Conservation (phyloP, 768 basidiomycete species). For the Tricholoma sp. region DNA sequence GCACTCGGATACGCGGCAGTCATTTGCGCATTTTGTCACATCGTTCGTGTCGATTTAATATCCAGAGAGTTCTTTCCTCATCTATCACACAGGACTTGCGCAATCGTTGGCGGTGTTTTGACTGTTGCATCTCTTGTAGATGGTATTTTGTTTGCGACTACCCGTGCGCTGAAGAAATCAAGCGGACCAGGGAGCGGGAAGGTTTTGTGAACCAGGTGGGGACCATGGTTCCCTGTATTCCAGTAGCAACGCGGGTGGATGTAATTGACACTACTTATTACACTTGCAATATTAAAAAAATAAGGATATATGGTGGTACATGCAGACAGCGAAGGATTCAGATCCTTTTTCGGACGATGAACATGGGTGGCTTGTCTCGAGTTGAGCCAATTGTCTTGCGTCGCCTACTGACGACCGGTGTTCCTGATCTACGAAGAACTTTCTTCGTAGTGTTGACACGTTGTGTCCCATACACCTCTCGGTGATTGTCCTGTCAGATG, state of each 20-base stretch:
- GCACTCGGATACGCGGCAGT: constrained; percentile 86
- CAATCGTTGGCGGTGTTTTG: constrained; percentile 95
- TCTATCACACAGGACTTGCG: constrained; percentile 67
- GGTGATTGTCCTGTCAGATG: constrained; percentile 32
- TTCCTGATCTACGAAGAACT: constrained; percentile 8
- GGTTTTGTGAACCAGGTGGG: constrained; percentile 33
- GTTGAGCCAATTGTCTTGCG: constrained; percentile 20
- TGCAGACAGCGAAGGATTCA: not conserved
- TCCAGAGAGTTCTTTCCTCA: constrained; percentile 1
- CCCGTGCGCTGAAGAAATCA: constrained; percentile 67
- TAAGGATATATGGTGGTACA: not conserved
- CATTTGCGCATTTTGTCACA: constrained; percentile 96
- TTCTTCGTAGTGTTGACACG: constrained; percentile 10
- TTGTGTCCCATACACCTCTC: constrained; percentile 27
- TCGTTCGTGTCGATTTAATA: constrained; percentile 55
- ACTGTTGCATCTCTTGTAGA: constrained; percentile 91
- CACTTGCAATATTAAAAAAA: constrained; percentile 3
- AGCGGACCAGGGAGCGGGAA: constrained; percentile 29
- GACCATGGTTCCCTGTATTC: constrained; percentile 7
- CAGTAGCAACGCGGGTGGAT: constrained; percentile 6
- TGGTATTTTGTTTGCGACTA: constrained; percentile 79
- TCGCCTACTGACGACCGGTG: constrained; percentile 24
- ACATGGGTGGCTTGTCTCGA: not conserved
- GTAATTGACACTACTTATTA: constrained; percentile 5
- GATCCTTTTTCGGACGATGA: constrained; percentile 3